A percentile compares a stretch with the other conserved stretches of the same genome.
Evolutionary conservation across 202 grass and related monocot species (phyloP).

Genomic region (Elaeis oleifera): DNA sequence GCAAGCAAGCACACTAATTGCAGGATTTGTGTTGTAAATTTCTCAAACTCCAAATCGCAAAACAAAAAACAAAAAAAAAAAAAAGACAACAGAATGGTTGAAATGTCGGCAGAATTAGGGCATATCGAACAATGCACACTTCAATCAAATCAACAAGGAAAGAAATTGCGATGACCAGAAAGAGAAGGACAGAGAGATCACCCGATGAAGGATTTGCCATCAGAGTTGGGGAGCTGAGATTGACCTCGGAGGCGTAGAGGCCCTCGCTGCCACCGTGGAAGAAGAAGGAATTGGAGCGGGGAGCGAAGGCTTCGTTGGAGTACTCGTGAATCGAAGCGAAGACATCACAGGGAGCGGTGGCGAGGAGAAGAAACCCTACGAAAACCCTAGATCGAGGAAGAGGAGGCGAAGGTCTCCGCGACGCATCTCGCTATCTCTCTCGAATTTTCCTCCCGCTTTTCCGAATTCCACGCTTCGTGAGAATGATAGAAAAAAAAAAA

Average conservation of each 20-base stretch:
- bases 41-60: not conserved
- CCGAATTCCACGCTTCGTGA: no score
- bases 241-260: slow-evolving; percentile 60
- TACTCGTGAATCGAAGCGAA: slow-evolving; percentile 90
- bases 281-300: slow-evolving; percentile 94
- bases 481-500: no score
- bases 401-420: no score
- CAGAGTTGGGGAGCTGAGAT: slow-evolving; percentile 34
- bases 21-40: no score
- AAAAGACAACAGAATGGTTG: not conserved
- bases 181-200: slow-evolving; percentile 11
- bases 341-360: slow-evolving; percentile 22
- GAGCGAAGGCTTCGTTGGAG: slow-evolving; percentile 49
- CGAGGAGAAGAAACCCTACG: slow-evolving; percentile 37
- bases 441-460: no score
- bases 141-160: slow-evolving; percentile 4
- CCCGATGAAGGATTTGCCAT: slow-evolving; percentile 71
- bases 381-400: slow-evolving; percentile 23
- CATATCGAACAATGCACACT: not conserved
- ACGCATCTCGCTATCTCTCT: no score
- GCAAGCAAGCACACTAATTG: no score
- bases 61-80: not conserved
- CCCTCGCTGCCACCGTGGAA: slow-evolving; percentile 99
- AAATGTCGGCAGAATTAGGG: not conserved
- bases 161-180: not conserved